Evolutionary conservation across 306 rosid species (phyloP).

Genomic region (Cicer pinnatifidum): DNA sequence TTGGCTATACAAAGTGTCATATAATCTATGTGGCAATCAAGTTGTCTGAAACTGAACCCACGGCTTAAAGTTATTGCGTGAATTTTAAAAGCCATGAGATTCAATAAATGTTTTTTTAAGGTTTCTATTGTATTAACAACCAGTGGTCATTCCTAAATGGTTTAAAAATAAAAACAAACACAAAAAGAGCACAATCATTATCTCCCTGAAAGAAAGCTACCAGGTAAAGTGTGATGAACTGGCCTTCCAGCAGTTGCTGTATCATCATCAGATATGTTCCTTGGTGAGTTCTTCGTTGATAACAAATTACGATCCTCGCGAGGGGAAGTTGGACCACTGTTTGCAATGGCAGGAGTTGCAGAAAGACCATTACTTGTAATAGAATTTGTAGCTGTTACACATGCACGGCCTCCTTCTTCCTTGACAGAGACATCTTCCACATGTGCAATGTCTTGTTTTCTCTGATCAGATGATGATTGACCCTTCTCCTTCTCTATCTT

Average conservation of each 20-base stretch:
- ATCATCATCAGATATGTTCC: slow-evolving; percentile 84
- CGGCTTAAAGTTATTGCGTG: slow-evolving; percentile 17
- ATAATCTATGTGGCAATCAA: slow-evolving; percentile 26
- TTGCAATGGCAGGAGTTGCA: slow-evolving; percentile 63
- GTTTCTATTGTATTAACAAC: slow-evolving; percentile 13
- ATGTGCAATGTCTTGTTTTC: slow-evolving; percentile 59
- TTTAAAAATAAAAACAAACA: slow-evolving; percentile 23
- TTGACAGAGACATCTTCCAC: slow-evolving; percentile 59
- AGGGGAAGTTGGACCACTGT: slow-evolving; percentile 71
- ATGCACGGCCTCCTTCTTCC: slow-evolving; percentile 68
- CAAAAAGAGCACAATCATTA: not conserved
- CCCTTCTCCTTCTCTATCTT: slow-evolving; percentile 65
- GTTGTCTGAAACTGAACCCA: slow-evolving; percentile 2
- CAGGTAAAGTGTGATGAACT: slow-evolving; percentile 90
- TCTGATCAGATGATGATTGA: slow-evolving; percentile 68
- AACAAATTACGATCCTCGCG: slow-evolving; percentile 69
- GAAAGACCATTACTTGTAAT: slow-evolving; percentile 55
- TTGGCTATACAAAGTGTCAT: slow-evolving; percentile 8
- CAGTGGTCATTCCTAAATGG: not conserved
- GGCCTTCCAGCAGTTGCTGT: slow-evolving; percentile 73
- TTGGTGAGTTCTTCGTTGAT: slow-evolving; percentile 67
- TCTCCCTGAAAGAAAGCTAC: slow-evolving; percentile 56
- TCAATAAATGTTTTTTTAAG: slow-evolving; percentile 11
- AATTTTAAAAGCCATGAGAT: slow-evolving; percentile 9
- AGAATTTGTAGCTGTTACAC: slow-evolving; percentile 60